Conservation (phyloP, 805 yeast species). For the Wickerhamomyces chaumierensis region DNA sequence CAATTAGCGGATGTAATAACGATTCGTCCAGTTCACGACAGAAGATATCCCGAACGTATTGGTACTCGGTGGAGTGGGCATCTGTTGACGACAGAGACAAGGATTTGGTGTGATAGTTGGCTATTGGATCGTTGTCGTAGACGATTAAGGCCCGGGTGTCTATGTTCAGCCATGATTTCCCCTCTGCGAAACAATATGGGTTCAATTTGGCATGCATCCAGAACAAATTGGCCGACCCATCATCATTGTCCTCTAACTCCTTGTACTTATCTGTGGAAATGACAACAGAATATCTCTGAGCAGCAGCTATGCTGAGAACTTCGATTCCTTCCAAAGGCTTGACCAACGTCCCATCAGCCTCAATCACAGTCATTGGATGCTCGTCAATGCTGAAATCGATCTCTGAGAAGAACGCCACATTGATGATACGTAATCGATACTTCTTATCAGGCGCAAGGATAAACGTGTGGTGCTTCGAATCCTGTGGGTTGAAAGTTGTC, state of each 20-base stretch:
- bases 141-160: conserved; percentile 23
- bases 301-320: conserved; percentile 29
- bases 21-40: conserved; percentile 19
- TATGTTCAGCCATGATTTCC: conserved; percentile 23
- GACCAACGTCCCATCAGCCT: conserved; percentile 41
- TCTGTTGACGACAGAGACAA: conserved; percentile 1
- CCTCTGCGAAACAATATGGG: conserved; percentile 23
- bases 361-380: conserved; percentile 38
- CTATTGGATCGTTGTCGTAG: conserved; percentile 10
- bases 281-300: conserved; percentile 57
- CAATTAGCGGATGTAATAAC: conserved; percentile 12
- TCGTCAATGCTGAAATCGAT: conserved; percentile 38
- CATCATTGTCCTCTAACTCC: conserved; percentile 13
- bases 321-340: conserved; percentile 30
- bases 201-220: conserved; percentile 30
- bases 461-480: conserved; percentile 13
- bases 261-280: conserved; percentile 36
- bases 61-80: conserved; percentile 8
- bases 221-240: conserved; percentile 20
- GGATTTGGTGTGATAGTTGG: conserved; percentile 1
- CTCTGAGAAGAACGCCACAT: conserved; percentile 40
- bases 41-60: conserved; percentile 8
- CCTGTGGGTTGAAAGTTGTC: conserved; percentile 12
- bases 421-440: conserved; percentile 35
- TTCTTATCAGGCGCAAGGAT: conserved; percentile 30